These are phyloP conservation scores for Phtheirospermum japonicum DNA, from an alignment of 257 asterid genomes.

Conservation along the genomic window DNA sequence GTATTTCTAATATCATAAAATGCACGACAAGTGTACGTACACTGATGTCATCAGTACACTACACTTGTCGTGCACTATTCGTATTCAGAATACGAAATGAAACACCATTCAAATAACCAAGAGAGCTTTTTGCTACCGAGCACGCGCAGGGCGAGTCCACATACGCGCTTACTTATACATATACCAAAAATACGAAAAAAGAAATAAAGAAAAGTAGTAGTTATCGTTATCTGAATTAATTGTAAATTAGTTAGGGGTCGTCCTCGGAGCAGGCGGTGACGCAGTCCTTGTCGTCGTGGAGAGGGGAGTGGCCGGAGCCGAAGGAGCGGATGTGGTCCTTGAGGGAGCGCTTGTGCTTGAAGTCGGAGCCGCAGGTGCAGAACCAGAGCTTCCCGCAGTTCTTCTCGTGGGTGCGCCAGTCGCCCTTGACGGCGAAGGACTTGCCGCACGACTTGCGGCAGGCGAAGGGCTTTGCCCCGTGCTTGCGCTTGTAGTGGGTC, in stretches of 20 bases:
- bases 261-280: conserved; percentile 52
- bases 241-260: conserved; percentile 13
- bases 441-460: conserved; percentile 77
- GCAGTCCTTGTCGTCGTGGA: conserved; percentile 49
- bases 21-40: background rate
- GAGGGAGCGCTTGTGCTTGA: conserved; percentile 86
- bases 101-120: background rate
- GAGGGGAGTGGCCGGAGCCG: conserved; percentile 71
- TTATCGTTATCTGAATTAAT: too few species aligned
- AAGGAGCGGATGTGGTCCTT: conserved; percentile 83
- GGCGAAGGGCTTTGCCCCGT: conserved; percentile 67
- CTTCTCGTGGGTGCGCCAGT: conserved; percentile 93
- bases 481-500: conserved; percentile 94
- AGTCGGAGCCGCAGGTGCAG: conserved; percentile 84
- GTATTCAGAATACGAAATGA: background rate
- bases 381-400: conserved; percentile 92
- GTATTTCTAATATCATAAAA: background rate
- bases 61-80: background rate
- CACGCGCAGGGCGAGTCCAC: conserved; percentile 42
- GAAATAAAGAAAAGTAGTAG: background rate
- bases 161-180: background rate
- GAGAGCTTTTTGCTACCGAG: conserved; percentile 61
- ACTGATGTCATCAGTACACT: background rate
- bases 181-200: background rate
- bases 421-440: conserved; percentile 83